phyloP scores from a whole-genome alignment of 2,329 filamentous ascomycete genomes.

The Pleurostoma richardsiae region DNA sequence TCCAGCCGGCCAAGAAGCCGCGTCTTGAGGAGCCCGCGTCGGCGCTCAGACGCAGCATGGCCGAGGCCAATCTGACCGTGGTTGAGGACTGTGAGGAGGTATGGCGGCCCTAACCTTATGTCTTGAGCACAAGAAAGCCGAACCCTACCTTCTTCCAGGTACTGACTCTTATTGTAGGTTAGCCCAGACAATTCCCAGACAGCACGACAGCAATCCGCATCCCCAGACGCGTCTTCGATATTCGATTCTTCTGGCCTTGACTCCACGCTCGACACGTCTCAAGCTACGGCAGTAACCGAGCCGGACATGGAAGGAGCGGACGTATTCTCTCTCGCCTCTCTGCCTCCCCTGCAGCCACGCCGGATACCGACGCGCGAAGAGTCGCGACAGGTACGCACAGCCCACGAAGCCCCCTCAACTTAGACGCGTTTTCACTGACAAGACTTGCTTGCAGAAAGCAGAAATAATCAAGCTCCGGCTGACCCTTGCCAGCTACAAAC shows the following conservation, averaged over 20 bases:
- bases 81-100: neutral
- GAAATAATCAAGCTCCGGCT: constrained; percentile 65
- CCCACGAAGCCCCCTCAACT: neutral
- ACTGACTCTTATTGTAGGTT: constrained; percentile 1
- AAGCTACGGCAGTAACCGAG: constrained; percentile 44
- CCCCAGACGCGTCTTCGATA: constrained; percentile 40
- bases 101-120: neutral
- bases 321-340: neutral
- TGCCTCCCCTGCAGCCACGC: constrained; percentile 14
- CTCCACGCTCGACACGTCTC: constrained; percentile 40
- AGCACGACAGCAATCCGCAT: constrained; percentile 15
- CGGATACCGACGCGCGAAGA: constrained; percentile 43
- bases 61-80: neutral
- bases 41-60: neutral
- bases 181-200: constrained; percentile 5
- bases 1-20: constrained; percentile 24
- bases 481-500: constrained; percentile 67
- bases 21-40: constrained; percentile 16
- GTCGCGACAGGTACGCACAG: constrained; percentile 40
- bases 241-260: constrained; percentile 32
- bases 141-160: no score
- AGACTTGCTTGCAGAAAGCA: constrained; percentile 43
- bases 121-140: no score
- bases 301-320: constrained; percentile 26
- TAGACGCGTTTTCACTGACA: neutral